Evolutionary conservation across 2,329 filamentous ascomycete species (phyloP).

Genomic region (Talaromyces sp.): DNA sequence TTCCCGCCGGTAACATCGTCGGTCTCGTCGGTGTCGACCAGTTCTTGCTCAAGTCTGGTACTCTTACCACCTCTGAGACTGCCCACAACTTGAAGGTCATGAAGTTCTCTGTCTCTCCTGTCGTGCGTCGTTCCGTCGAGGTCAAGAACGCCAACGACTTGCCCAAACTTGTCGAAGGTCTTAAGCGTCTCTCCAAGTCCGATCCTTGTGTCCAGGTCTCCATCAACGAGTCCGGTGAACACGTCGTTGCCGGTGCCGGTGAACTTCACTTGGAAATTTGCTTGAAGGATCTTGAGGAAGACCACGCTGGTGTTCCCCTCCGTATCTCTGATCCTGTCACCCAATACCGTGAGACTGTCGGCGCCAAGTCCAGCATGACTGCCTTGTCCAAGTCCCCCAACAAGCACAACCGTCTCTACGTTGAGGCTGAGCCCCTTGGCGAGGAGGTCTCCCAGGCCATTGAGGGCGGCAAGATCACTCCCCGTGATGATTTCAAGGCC

Average conservation of each 20-base stretch:
- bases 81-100: slow-evolving; percentile 99
- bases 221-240: slow-evolving; percentile 91
- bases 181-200: slow-evolving; percentile 99
- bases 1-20: slow-evolving; percentile 99
- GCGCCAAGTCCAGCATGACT: slow-evolving; percentile 80
- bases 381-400: slow-evolving; percentile 99
- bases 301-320: slow-evolving; percentile 97
- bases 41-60: slow-evolving; percentile 99
- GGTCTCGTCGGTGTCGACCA: slow-evolving; percentile 99
- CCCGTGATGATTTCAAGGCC: slow-evolving; percentile 98
- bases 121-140: slow-evolving; percentile 97
- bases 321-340: slow-evolving; percentile 98
- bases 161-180: slow-evolving; percentile 99
- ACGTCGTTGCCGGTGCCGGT: slow-evolving; percentile 98
- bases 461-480: slow-evolving; percentile 84
- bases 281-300: slow-evolving; percentile 99
- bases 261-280: slow-evolving; percentile 99
- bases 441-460: slow-evolving; percentile 92
- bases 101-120: slow-evolving; percentile 99
- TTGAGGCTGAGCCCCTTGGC: slow-evolving; percentile 82
- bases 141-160: slow-evolving; percentile 99
- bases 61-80: slow-evolving; percentile 92
- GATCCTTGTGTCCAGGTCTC: slow-evolving; percentile 94
- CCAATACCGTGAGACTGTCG: slow-evolving; percentile 96
- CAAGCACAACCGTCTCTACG: slow-evolving; percentile 99